These are phyloP conservation scores for Phytophthora boehmeriae DNA, from an alignment of 352 stramenopile species.

Conservation along the genomic window DNA sequence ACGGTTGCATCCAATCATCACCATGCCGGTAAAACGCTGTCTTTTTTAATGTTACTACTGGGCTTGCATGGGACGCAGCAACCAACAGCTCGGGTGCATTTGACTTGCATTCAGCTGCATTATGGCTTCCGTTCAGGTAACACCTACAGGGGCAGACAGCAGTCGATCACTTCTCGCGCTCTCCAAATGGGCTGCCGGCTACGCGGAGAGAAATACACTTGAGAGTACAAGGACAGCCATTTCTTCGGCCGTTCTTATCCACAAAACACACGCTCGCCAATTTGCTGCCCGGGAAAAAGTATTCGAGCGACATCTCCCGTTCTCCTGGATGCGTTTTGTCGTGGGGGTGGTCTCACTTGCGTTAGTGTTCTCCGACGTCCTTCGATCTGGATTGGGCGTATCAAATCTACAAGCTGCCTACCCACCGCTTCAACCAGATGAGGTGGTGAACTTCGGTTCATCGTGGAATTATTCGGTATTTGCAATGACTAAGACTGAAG, in stretches of 20 bases:
- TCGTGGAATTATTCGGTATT: slow-evolving; percentile 44
- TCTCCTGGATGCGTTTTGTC: slow-evolving; percentile 31
- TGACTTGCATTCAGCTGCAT: slow-evolving; percentile 3
- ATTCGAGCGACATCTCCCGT: slow-evolving; percentile 35
- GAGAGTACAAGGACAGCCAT: slow-evolving; percentile 11
- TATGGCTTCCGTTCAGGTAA: slow-evolving; percentile 17
- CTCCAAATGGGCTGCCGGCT: slow-evolving; percentile 18
- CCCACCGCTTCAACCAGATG: slow-evolving; percentile 33
- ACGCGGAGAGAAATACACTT: slow-evolving; percentile 18
- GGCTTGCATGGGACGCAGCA: slow-evolving; percentile 20
- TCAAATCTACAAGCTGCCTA: slow-evolving; percentile 18
- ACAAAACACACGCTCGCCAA: slow-evolving; percentile 23
- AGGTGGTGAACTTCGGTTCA: slow-evolving; percentile 35
- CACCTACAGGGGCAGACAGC: slow-evolving; percentile 10
- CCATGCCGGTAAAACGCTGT: too few species aligned
- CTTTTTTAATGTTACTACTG: too few species aligned
- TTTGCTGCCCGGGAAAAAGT: slow-evolving; percentile 23
- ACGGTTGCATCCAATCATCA: too few species aligned
- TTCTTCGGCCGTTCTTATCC: slow-evolving; percentile 22
- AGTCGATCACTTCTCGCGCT: slow-evolving; percentile 12
- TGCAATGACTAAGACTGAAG: slow-evolving; percentile 22
- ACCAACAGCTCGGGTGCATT: background rate
- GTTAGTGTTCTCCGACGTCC: slow-evolving; percentile 39
- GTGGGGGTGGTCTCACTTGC: slow-evolving; percentile 30
- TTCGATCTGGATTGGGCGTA: slow-evolving; percentile 37